Evolutionary conservation across 805 yeast genomes (phyloP).

Genomic region (Lipomyces lipofer): DNA sequence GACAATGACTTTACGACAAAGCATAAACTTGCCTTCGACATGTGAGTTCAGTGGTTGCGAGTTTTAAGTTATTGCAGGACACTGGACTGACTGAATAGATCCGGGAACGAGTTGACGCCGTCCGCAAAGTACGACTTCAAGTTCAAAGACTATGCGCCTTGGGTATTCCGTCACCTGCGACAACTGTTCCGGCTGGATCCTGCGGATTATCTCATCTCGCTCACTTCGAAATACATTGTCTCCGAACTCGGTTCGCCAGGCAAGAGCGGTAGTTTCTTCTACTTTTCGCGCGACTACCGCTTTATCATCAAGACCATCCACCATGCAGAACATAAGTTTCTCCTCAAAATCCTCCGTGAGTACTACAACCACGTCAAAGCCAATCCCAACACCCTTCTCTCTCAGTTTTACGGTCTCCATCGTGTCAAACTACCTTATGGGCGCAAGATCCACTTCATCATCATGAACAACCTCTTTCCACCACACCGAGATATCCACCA

Average conservation of each 20-base stretch:
- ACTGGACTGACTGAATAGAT: conserved; percentile 4
- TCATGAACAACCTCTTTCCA: conserved; percentile 96
- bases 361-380: conserved; percentile 78
- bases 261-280: conserved; percentile 93
- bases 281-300: conserved; percentile 88
- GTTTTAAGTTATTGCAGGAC: background rate
- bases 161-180: conserved; percentile 85
- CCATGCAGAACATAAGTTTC: conserved; percentile 84
- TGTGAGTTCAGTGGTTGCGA: conserved; percentile 42
- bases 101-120: conserved; percentile 85
- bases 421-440: conserved; percentile 84
- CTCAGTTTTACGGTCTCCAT: conserved; percentile 96
- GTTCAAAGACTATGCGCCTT: conserved; percentile 94
- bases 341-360: conserved; percentile 68
- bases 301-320: conserved; percentile 96
- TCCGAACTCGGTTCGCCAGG: conserved; percentile 96
- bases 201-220: conserved; percentile 88
- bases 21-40: conserved; percentile 82
- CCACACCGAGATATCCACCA: conserved; percentile 83
- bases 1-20: conserved; percentile 69
- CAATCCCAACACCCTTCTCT: conserved; percentile 83
- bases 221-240: conserved; percentile 88
- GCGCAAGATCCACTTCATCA: conserved; percentile 85
- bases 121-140: conserved; percentile 94
- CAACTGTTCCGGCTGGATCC: conserved; percentile 84